These are phyloP conservation scores for Skeletonema menzelii DNA, from an alignment of 108 stramenopile species.

Conservation along the genomic window DNA sequence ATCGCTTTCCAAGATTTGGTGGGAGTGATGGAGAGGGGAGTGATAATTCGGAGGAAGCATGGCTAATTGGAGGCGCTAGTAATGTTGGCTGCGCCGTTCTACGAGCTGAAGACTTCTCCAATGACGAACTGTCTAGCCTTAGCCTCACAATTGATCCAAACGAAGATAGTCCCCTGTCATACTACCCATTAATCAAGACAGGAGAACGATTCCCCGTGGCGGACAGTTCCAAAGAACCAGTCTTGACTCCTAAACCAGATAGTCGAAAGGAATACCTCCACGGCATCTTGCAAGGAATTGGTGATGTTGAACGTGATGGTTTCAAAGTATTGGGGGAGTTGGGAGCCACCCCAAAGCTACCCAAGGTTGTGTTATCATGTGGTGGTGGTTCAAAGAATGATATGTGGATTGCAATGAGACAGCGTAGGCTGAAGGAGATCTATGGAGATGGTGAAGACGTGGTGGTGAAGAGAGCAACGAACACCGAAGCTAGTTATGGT, in stretches of 20 bases:
- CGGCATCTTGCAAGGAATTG: slow-evolving; percentile 79
- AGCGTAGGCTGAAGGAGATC: slow-evolving; percentile 60
- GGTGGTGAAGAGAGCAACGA: slow-evolving; percentile 61
- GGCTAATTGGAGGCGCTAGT: slow-evolving; percentile 93
- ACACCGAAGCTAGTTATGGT: slow-evolving; percentile 89
- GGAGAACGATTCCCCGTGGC: slow-evolving; percentile 93
- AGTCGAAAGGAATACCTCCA: slow-evolving; percentile 74
- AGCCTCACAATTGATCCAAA: slow-evolving; percentile 75
- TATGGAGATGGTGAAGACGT: slow-evolving; percentile 39
- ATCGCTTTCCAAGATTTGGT: slow-evolving; percentile 75
- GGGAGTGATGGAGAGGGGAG: neutral
- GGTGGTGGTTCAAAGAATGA: slow-evolving; percentile 90
- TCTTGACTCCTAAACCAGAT: slow-evolving; percentile 69
- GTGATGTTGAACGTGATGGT: slow-evolving; percentile 78
- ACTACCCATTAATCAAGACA: slow-evolving; percentile 83
- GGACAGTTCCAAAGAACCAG: slow-evolving; percentile 74
- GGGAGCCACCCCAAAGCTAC: slow-evolving; percentile 72
- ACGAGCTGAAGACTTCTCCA: slow-evolving; percentile 70
- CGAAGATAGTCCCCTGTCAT: slow-evolving; percentile 58
- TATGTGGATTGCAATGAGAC: slow-evolving; percentile 78
- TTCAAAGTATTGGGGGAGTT: slow-evolving; percentile 76
- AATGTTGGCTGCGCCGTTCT: slow-evolving; percentile 90
- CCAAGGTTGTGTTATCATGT: slow-evolving; percentile 65
- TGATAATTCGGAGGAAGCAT: slow-evolving; percentile 55
- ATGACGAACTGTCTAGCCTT: slow-evolving; percentile 71